Base-by-base conservation (phyloP, 495 filamentous ascomycete genomes). In the Trypethelium eluteriae region DNA sequence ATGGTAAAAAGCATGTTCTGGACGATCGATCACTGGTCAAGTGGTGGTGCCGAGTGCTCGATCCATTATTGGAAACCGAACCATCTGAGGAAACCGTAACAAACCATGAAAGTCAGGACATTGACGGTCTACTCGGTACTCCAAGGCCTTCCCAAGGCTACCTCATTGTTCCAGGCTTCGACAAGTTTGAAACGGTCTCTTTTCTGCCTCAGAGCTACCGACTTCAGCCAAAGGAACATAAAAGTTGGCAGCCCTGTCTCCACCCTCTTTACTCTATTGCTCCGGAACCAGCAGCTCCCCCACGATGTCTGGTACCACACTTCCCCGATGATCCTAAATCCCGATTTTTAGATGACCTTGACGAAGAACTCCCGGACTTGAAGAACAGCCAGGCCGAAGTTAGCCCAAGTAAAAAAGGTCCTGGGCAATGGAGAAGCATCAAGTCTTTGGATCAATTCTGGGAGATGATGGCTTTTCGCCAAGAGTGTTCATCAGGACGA, bases 311-410 rank as follows among this genome's bases (percentile, higher is more conserved):
- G 44, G 88, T 99, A 39, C 94, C 94, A 0, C 85, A 86, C 39
- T 96, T 94, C 70, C 94, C 94, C 2, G 94, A 99, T 75, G 94
- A 99, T 71, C 94, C 94, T 2, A 99, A 99, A 77, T 87, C 92
- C 0, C 85, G 94, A 2, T 99, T 94, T 74, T 79, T 96, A 46
- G 82, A 91, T 63, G 92, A 96, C 72, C 79, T 99, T 32, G 92
- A 97, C 73, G 89, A 91, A 65, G 88, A 93, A 70, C 79, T 89
- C 25, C 79, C 85, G 0, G 82, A 80, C 11, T 64, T 71, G 9
- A 72, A 73, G 14, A 70, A 74, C 25, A 67, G 71, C 9, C 64
- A 70, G n/a, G 72, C 77, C 25, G 79, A 79, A 44, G 71, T 74
- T 56, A 77, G 72, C 25, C 72, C 73, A 16, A 59, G 49, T 2